Evolutionary conservation across 768 basidiomycete genomes (phyloP), one percentile per base, ranked within the genome.

Genomic region (Phanerodontia chrysosporium): DNA sequence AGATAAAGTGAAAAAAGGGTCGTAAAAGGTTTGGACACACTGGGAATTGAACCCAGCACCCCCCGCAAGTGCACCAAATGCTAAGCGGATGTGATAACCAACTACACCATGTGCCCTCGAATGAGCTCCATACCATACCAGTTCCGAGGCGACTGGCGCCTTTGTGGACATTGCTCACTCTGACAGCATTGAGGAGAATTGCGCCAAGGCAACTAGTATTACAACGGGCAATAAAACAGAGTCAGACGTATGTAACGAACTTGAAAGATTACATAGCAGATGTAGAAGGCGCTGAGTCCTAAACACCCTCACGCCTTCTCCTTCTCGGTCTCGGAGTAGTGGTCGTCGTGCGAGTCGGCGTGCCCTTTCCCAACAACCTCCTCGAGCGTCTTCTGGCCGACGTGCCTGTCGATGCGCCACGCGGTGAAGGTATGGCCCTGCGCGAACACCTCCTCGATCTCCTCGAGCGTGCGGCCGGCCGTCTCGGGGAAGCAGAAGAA

Each of bases 401-500:
- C 83, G 35, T 83, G 71, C 61, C 79, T 78, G 39, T 77, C 76
- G 62, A 89, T 79, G 60, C 78, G 80, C 89, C 90, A 91, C 5
- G 90, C 88, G n/a, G 83, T 76, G 73, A 86, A 91, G 30, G 72
- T 68, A 64, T 91, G 83, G 0, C 87, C 87, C 64, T 85, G 81
- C 5, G 75, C 73, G 75, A 92, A 91, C 62, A 91, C 81, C 5
- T 85, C 89, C 67, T 92, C 90, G 44, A 91, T 79, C 70, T 92
- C 89, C 71, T 92, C 90, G 9, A 92, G 80, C 2, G 86, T 82
- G 0, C 87, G 79, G 3, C 84, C 83, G 14, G 84, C 83, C 2
- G 88, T 89, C 72, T 91, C 90, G 13, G 89, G 90, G 79, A 82
- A 91, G 79, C 86, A 86, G 80, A 91, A 90, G 66, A 86, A 75